Base-by-base conservation (phyloP, 1,284 basidiomycete genomes). In the Tilletiaria anomala region DNA sequence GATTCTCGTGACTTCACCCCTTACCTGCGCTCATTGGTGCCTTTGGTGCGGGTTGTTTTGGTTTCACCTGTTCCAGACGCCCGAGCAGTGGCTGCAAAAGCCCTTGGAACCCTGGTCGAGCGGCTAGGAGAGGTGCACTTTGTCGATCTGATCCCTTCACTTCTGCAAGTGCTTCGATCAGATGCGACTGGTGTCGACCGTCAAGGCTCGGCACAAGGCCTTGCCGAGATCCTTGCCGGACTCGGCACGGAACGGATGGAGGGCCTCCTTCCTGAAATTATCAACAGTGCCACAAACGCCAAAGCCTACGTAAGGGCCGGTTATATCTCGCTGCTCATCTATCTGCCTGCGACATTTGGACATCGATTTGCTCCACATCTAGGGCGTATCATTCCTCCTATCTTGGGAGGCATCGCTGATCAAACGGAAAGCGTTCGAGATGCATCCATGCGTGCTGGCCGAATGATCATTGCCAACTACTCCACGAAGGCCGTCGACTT, bases 401-500 rank as follows among this genome's bases (percentile, higher is more conserved):
- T 97, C 57, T 74, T 97, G 37, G 79, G 78, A 44, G 93, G 93
- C 58, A 72, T 99, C 32, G 83, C 91, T 0, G 93, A 97, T 67
- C 75, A 80, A 4, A 88, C 91, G 54, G 93, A 97, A 71, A 87
- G 82, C 59, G 73, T 72, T 19, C 76, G 88, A 35, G 87, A 94
- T 51, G 89, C 91, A 12, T 89, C 91, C 4, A 94, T 97, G 89
- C 78, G 86, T 29, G 91, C 93, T n/a, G 91, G 91, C 49, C 77
- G 91, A 54, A 97, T 97, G 89, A 83, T 97, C 56, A 86, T 97
- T 50, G 82, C 80, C 47, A 94, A 94, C 69, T 94, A 97, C 71
- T 83, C 87, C 19, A 77, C 66, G 64, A 83, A 80, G 65, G 91
- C 93, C 3, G 85, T 97, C 43, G 91, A 97, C 54, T 73, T 99